These are phyloP conservation scores for Lepiota subincarnata DNA, from an alignment of 768 basidiomycete genomes.

Conservation along the genomic window DNA sequence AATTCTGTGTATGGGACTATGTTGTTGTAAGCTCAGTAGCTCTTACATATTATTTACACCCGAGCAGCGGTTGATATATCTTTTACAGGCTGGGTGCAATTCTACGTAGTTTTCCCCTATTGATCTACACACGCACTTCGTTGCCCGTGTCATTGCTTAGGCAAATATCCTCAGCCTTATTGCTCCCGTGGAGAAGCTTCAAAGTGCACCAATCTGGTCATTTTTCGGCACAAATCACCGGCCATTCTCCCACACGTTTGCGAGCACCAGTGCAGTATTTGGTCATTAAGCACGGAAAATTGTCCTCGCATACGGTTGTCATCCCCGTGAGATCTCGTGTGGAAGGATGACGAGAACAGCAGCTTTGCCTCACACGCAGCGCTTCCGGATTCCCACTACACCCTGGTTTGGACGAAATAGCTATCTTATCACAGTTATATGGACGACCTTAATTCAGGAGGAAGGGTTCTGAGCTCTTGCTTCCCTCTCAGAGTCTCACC, in stretches of 20 bases:
- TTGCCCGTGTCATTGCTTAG: not conserved
- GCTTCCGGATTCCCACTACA: not conserved
- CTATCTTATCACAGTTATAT: conserved; percentile 2
- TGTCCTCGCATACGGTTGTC: not conserved
- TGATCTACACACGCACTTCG: not conserved
- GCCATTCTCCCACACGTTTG: conserved; percentile 3
- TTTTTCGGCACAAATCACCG: not conserved
- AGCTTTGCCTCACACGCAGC: not conserved
- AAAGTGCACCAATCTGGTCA: not conserved
- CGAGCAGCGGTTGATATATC: not conserved
- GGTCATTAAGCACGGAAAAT: not conserved
- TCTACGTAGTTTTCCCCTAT: not conserved
- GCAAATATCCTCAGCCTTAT: not conserved
- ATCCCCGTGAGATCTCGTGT: not conserved
- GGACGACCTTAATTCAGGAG: not conserved
- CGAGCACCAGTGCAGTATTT: conserved; percentile 7
- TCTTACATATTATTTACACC: not conserved
- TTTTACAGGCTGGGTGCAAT: not conserved
- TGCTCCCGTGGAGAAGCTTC: not conserved
- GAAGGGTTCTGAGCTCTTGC: not conserved
- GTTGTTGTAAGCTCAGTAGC: not conserved
- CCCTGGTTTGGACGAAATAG: not conserved
- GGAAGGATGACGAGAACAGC: not conserved
- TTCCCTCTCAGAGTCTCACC: not conserved
- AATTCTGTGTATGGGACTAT: not conserved